Base-by-base conservation (phyloP, 495 filamentous ascomycete genomes). In the Lophiostoma macrostomum region DNA sequence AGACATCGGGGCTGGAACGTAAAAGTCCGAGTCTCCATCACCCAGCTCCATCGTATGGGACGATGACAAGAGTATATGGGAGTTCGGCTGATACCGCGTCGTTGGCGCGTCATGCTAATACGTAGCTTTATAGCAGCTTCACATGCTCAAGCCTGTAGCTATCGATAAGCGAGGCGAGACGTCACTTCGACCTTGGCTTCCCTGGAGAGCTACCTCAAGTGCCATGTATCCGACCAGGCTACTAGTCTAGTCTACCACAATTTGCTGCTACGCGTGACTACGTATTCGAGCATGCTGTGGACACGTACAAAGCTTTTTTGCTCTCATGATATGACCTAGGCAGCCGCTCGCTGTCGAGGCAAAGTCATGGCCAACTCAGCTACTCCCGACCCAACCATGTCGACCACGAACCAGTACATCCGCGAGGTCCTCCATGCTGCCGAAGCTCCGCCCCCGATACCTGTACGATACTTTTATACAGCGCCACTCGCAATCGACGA, bases 401-500 rank as follows among this genome's bases (percentile, higher is more conserved):
- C 53, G 13, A 36, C 24, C 18, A 28, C 60, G 20, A 64, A 64
- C 47, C 50, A 53, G 36, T 71, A 70, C 50, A 65, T 69, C 36
- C 51, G 69, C 10, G 57, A 69, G 40, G 57, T 69, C 18, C 50
- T 69, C 12, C 64, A 69, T 51, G 43, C 64, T 11, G 25, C 58
- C 18, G 67, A 71, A 50, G 48, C 53, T 11, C 69, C 71, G 32
- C 68, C 71, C 5, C 34, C 67, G 2, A 61, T 70, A 8, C 10
- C 55, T 6, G 67, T 64, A 8, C 64, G 71, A 10, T 73, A 68
- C 56, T 73, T 72, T 60, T 73, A 72, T 41, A 59, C 67, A 18
- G 65, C 63, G 8, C 68, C 65, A 4, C 47, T 71, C 5, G 63
- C 68, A 35, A 67, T 73, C 18, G 71, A 73, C 60, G 71, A 73